Percentiles rank a stretch among this genome's conserved stretches.
phyloP scores from a whole-genome alignment of 2,329 filamentous ascomycete genomes.

The Dactylella cylindrospora region DNA sequence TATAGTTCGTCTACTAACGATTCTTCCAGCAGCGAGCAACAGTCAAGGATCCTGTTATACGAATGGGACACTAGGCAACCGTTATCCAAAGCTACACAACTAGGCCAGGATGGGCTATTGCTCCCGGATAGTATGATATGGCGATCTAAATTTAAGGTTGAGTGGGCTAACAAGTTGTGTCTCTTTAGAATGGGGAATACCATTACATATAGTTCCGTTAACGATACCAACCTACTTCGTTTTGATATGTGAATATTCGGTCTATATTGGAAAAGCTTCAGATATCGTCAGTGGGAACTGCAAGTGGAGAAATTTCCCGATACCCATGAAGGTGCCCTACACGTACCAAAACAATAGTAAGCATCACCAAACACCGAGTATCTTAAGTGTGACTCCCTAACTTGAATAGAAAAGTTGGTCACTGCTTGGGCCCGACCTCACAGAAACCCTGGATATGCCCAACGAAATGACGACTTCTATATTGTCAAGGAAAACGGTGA shows the following conservation, averaged over 20 bases:
- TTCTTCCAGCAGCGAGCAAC: conserved; percentile 51
- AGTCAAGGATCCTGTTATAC: conserved; percentile 60
- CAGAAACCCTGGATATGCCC: conserved; percentile 64
- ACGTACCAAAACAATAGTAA: conserved; percentile 54
- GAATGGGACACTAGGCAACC: conserved; percentile 63
- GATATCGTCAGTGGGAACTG: conserved; percentile 52
- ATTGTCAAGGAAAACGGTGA: conserved; percentile 84
- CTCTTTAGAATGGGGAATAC: conserved; percentile 59
- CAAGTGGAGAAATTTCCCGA: conserved; percentile 48
- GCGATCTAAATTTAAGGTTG: conserved; percentile 41
- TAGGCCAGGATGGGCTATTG: conserved; percentile 58
- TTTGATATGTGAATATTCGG: conserved; percentile 63
- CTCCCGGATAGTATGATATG: conserved; percentile 53
- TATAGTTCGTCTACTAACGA: conserved; percentile 5
- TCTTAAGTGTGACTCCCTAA: conserved; percentile 49
- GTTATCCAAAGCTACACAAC: conserved; percentile 55
- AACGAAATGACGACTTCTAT: conserved; percentile 75
- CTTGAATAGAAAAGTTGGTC: conserved; percentile 63
- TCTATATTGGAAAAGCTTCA: conserved; percentile 55
- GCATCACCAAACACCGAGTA: conserved; percentile 56
- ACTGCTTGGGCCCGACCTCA: conserved; percentile 79
- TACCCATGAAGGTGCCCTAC: conserved; percentile 1
- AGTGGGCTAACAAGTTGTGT: conserved; percentile 50
- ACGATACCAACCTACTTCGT: conserved; percentile 71
- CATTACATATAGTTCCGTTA: conserved; percentile 71